These are phyloP conservation scores for Schoenoplectus tabernaemontani DNA, from an alignment of 202 grass and related monocot species.

Conservation along the genomic window DNA sequence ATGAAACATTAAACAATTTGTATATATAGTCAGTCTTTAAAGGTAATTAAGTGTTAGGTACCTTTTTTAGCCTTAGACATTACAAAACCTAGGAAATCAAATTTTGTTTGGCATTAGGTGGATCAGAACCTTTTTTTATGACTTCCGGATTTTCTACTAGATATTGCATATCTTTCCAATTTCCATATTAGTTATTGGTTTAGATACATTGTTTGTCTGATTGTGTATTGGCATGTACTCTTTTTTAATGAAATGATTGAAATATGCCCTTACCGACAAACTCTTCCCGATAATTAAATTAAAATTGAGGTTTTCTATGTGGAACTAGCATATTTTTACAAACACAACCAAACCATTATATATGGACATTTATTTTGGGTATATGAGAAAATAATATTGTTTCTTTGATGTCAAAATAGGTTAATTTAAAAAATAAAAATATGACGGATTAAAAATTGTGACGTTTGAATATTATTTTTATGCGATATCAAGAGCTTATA, in stretches of 20 bases:
- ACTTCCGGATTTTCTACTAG: not conserved
- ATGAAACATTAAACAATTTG: too few relatives aligned
- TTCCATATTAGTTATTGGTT: not conserved
- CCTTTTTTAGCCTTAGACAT: not conserved
- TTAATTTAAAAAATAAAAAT: too few relatives aligned
- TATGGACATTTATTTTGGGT: too few relatives aligned
- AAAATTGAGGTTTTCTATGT: too few relatives aligned
- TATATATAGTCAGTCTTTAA: too few relatives aligned
- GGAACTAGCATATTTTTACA: too few relatives aligned
- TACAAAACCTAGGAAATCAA: slow-evolving; percentile 22
- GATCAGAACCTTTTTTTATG: not conserved
- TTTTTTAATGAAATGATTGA: not conserved
- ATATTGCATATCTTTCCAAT: not conserved
- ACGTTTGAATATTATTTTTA: too few relatives aligned
- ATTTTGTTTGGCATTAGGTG: not conserved
- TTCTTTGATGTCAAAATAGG: too few relatives aligned
- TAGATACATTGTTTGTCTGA: not conserved
- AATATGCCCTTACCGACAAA: not conserved
- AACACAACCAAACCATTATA: too few relatives aligned
- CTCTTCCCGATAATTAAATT: not conserved
- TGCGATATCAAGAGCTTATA: too few relatives aligned
- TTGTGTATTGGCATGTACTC: not conserved
- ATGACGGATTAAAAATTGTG: too few relatives aligned
- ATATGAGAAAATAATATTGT: too few relatives aligned
- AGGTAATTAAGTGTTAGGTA: not conserved